phyloP scores from a whole-genome alignment of 1,284 basidiomycete species.

The Pyrrhoderma lamaoense region DNA sequence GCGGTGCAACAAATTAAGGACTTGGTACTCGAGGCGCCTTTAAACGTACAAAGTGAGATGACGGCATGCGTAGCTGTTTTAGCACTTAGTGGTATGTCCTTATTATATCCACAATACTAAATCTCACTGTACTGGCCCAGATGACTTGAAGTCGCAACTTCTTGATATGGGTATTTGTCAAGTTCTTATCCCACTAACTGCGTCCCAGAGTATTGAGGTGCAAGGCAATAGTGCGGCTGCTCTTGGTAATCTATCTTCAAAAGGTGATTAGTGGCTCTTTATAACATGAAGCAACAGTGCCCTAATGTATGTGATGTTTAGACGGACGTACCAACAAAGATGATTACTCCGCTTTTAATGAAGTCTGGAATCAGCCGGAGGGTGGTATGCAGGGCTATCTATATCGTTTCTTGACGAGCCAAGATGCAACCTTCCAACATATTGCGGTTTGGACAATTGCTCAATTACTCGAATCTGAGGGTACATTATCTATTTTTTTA shows the following conservation, averaged over 20 bases:
- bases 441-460: conserved; percentile 99
- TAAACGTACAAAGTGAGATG: conserved; percentile 99
- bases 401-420: conserved; percentile 87
- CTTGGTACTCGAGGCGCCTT: conserved; percentile 88
- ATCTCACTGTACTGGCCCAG: conserved; percentile 33
- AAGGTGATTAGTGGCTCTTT: conserved; percentile 49
- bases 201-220: conserved; percentile 94
- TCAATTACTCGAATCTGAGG: conserved; percentile 90
- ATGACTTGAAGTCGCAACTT: conserved; percentile 91
- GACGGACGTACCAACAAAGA: conserved; percentile 77
- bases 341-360: conserved; percentile 96
- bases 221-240: conserved; percentile 99
- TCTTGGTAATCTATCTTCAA: conserved; percentile 94
- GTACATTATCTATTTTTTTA: conserved; percentile 29
- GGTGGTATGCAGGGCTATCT: conserved; percentile 96
- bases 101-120: neutral
- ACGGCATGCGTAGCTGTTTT: conserved; percentile 97
- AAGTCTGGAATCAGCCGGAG: conserved; percentile 97
- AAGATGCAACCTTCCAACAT: conserved; percentile 99
- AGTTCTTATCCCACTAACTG: conserved; percentile 94
- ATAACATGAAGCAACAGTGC: conserved; percentile 2
- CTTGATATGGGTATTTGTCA: conserved; percentile 99
- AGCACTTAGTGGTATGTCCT: conserved; percentile 74
- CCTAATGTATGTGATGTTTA: conserved; percentile 25
- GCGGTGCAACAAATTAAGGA: conserved; percentile 99